phyloP scores from a whole-genome alignment of 306 rosid species.

The Dryas drummondii region DNA sequence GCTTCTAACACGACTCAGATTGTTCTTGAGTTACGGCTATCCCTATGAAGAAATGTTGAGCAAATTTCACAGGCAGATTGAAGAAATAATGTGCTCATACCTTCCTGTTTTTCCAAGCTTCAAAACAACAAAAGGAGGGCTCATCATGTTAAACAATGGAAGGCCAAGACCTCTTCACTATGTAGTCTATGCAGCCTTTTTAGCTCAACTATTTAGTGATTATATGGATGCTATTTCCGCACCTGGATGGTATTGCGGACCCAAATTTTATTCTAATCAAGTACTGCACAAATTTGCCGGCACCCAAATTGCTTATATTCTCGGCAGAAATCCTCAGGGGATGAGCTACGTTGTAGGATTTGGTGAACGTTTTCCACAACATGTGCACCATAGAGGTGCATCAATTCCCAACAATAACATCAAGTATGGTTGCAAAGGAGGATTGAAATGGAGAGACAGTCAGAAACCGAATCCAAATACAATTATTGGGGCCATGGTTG shows the following conservation, averaged over 20 bases:
- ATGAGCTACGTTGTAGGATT: constrained; percentile 24
- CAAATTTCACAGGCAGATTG: constrained; percentile 58
- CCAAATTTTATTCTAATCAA: not conserved
- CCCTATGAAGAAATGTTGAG: constrained; percentile 63
- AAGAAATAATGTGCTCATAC: constrained; percentile 57
- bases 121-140: constrained; percentile 12
- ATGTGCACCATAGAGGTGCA: constrained; percentile 21
- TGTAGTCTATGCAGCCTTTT: constrained; percentile 23
- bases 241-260: constrained; percentile 14
- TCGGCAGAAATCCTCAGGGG: constrained; percentile 11
- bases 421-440: constrained; percentile 12
- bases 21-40: constrained; percentile 64
- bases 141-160: constrained; percentile 22
- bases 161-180: constrained; percentile 66
- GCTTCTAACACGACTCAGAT: constrained; percentile 61
- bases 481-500: constrained; percentile 28
- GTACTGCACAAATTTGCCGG: not conserved
- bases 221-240: not conserved
- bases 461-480: constrained; percentile 20
- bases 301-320: constrained; percentile 24
- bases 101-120: constrained; percentile 10
- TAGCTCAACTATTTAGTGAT: constrained; percentile 17
- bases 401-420: constrained; percentile 19
- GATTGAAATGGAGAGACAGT: constrained; percentile 23
- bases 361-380: constrained; percentile 21